These are phyloP conservation scores for Cladosporium austrohemisphaericum DNA, from an alignment of 2,329 filamentous ascomycete genomes.

Conservation along the genomic window DNA sequence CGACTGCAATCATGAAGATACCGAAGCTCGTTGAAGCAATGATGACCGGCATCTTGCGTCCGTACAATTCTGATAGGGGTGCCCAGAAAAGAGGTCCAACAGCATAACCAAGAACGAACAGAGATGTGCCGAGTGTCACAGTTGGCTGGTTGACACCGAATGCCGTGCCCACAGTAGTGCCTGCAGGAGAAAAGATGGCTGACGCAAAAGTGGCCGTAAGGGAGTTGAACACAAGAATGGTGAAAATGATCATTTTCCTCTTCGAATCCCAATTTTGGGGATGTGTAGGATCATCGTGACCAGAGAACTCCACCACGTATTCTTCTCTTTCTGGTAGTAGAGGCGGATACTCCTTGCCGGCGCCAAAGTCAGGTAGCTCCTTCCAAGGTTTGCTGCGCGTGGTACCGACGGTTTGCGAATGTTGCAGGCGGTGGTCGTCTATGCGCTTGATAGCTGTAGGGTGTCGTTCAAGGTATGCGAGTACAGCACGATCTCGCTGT, in stretches of 20 bases:
- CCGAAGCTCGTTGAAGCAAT: constrained; percentile 33
- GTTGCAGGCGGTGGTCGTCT: constrained; percentile 66
- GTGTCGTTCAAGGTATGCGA: constrained; percentile 57
- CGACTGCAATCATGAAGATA: constrained; percentile 48
- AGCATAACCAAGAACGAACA: constrained; percentile 41
- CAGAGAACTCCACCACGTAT: constrained; percentile 80
- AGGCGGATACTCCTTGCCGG: constrained; percentile 71
- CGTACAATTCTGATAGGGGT: constrained; percentile 44
- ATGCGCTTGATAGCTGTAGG: constrained; percentile 68
- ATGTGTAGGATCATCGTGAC: constrained; percentile 71
- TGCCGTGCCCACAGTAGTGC: constrained; percentile 40
- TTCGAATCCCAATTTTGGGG: constrained; percentile 80
- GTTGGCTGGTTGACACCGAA: constrained; percentile 41
- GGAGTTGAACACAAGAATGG: constrained; percentile 69
- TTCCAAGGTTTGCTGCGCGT: constrained; percentile 32
- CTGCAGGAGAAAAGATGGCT: constrained; percentile 39
- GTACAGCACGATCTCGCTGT: constrained; percentile 43
- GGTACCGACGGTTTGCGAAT: constrained; percentile 65
- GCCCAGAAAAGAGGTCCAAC: constrained; percentile 44
- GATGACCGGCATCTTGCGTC: constrained; percentile 33
- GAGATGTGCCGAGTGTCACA: constrained; percentile 34
- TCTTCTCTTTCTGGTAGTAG: constrained; percentile 66
- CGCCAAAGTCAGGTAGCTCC: constrained; percentile 66
- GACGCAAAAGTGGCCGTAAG: constrained; percentile 63
- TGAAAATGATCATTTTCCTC: constrained; percentile 67